phyloP scores from a whole-genome alignment of 208 protist species.

The Leishmania gerbilli region DNA sequence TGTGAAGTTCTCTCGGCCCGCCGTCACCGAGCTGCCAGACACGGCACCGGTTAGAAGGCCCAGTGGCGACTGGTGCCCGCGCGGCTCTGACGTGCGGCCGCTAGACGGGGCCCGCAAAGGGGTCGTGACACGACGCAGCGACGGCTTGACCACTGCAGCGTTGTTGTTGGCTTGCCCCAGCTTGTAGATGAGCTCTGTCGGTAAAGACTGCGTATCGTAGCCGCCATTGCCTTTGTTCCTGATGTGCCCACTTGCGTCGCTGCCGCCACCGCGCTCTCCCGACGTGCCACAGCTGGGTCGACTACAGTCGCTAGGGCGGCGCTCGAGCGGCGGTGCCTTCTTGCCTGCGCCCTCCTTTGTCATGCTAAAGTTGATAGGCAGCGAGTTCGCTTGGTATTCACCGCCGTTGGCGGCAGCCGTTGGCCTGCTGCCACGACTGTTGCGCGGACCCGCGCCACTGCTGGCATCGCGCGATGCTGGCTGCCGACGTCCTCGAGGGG shows the following conservation, averaged over 20 bases:
- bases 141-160: conserved; percentile 12
- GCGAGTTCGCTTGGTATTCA: conserved; percentile 62
- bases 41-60: not conserved
- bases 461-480: conserved; percentile 13
- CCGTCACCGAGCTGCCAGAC: conserved; percentile 10
- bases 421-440: conserved; percentile 2
- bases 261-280: conserved; percentile 8
- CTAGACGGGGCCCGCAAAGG: conserved; percentile 18
- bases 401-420: not conserved
- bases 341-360: conserved; percentile 2
- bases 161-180: conserved; percentile 26
- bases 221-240: conserved; percentile 8
- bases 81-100: conserved; percentile 18
- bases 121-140: conserved; percentile 7
- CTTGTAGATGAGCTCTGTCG: conserved; percentile 60
- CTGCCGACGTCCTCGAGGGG: conserved; percentile 1
- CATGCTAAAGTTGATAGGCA: conserved; percentile 55
- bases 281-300: conserved; percentile 11
- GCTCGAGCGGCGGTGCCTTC: conserved; percentile 12
- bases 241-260: not conserved
- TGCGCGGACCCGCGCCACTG: conserved; percentile 1
- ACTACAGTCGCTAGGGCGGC: conserved; percentile 3
- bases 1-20: not conserved
- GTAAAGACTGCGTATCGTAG: conserved; percentile 74
- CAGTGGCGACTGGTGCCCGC: conserved; percentile 10